Percentiles rank a stretch among this genome's conserved stretches.
phyloP scores from a whole-genome alignment of 2,329 filamentous ascomycete species.

The Ophiosphaerella narmari region DNA sequence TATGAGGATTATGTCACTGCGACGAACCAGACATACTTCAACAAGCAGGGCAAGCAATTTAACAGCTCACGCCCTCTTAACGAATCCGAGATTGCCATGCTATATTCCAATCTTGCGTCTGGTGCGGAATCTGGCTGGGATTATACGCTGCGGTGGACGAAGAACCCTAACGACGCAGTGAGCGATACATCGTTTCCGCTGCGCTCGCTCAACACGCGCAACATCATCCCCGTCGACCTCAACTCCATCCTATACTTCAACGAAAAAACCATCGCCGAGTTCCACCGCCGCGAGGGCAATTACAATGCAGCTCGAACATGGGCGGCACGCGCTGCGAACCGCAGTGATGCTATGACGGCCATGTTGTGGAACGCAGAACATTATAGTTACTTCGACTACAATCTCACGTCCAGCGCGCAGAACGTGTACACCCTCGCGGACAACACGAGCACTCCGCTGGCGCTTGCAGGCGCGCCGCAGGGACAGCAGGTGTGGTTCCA shows the following conservation, averaged over 20 bases:
- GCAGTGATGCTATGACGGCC: slow-evolving; percentile 65
- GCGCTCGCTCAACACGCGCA: slow-evolving; percentile 63
- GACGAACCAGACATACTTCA: slow-evolving; percentile 68
- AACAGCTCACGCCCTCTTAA: slow-evolving; percentile 57
- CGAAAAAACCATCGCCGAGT: slow-evolving; percentile 62
- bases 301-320: slow-evolving; percentile 56
- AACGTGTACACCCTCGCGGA: slow-evolving; percentile 57
- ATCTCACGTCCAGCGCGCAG: slow-evolving; percentile 63
- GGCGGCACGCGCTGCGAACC: slow-evolving; percentile 54
- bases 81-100: slow-evolving; percentile 55
- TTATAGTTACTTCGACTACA: slow-evolving; percentile 71
- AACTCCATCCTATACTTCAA: slow-evolving; percentile 72
- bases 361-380: slow-evolving; percentile 68
- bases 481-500: slow-evolving; percentile 64
- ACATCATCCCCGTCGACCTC: slow-evolving; percentile 67
- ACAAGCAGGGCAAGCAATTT: slow-evolving; percentile 62
- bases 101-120: slow-evolving; percentile 67
- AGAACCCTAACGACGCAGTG: slow-evolving; percentile 61
- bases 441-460: slow-evolving; percentile 47
- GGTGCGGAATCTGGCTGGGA: slow-evolving; percentile 72
- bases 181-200: slow-evolving; percentile 68
- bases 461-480: slow-evolving; percentile 53
- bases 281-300: slow-evolving; percentile 60
- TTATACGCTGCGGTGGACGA: slow-evolving; percentile 64
- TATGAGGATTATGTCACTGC: slow-evolving; percentile 68